Percentiles rank a stretch among this genome's conserved stretches.
phyloP scores from a whole-genome alignment of 176 grass and related monocot genomes.

The Cenchrus fungigraminus region DNA sequence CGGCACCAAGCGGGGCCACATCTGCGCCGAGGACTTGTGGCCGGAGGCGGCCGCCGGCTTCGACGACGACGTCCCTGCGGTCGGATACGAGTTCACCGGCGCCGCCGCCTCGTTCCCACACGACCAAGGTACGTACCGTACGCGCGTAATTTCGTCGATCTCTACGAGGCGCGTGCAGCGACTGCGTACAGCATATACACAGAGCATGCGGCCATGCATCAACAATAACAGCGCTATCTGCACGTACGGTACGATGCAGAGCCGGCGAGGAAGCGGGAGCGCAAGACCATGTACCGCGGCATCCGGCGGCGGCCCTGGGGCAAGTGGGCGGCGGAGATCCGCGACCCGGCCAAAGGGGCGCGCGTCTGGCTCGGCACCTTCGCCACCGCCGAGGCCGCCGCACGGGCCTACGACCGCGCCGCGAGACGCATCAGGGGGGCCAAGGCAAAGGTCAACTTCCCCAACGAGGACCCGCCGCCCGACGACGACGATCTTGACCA shows the following conservation, averaged over 20 bases:
- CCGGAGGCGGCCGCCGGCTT: background rate
- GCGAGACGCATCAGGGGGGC: slow-evolving; percentile 73
- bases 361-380: slow-evolving; percentile 95
- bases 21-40: slow-evolving; percentile 51
- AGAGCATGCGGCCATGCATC: background rate
- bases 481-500: background rate
- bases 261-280: slow-evolving; percentile 52
- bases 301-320: slow-evolving; percentile 94
- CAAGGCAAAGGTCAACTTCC: slow-evolving; percentile 97
- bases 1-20: slow-evolving; percentile 30
- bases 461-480: slow-evolving; percentile 67
- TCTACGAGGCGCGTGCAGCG: no score
- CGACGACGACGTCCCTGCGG: background rate
- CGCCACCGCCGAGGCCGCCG: slow-evolving; percentile 77
- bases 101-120: background rate
- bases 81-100: background rate
- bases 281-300: slow-evolving; percentile 69
- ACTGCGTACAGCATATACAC: no score
- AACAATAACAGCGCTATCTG: background rate
- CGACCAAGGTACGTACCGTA: slow-evolving; percentile 4
- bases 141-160: no score
- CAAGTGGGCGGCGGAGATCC: slow-evolving; percentile 96
- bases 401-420: slow-evolving; percentile 75
- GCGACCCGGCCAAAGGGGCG: slow-evolving; percentile 78
- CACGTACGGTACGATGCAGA: background rate